Conservation (phyloP, 768 basidiomycete genomes). For the Tricholoma saponaceum region DNA sequence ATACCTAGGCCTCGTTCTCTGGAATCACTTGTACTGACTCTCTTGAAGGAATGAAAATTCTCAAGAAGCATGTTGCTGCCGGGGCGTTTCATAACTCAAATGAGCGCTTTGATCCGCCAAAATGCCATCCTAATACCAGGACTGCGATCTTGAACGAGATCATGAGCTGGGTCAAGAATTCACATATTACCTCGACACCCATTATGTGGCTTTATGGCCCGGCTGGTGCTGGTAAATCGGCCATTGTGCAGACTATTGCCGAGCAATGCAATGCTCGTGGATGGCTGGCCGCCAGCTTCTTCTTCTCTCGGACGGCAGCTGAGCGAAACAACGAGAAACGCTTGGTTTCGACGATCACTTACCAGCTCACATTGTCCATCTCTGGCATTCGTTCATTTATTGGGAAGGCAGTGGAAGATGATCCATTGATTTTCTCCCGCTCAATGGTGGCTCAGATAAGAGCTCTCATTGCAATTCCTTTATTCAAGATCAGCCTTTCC, state of each 20-base stretch:
- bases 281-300: conserved; percentile 27
- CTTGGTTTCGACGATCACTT: conserved; percentile 27
- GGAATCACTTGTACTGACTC: too few relatives aligned
- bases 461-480: neutral
- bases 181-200: neutral
- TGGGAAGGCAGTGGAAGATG: neutral
- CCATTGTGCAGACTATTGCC: conserved; percentile 19
- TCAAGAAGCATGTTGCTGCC: neutral
- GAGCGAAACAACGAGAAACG: conserved; percentile 20
- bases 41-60: neutral
- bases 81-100: neutral
- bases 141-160: neutral
- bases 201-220: conserved; percentile 7
- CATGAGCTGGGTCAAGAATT: neutral
- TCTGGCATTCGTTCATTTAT: neutral
- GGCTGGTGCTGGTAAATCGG: conserved; percentile 21
- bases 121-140: neutral
- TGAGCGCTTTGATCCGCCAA: neutral
- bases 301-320: conserved; percentile 26
- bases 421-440: neutral
- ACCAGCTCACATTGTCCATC: conserved; percentile 16
- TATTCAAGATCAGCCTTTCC: neutral
- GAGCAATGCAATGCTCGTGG: conserved; percentile 14
- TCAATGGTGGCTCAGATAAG: neutral
- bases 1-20: too few relatives aligned